Conservation (phyloP, 106 monocot species). For the Posidonia australis region DNA sequence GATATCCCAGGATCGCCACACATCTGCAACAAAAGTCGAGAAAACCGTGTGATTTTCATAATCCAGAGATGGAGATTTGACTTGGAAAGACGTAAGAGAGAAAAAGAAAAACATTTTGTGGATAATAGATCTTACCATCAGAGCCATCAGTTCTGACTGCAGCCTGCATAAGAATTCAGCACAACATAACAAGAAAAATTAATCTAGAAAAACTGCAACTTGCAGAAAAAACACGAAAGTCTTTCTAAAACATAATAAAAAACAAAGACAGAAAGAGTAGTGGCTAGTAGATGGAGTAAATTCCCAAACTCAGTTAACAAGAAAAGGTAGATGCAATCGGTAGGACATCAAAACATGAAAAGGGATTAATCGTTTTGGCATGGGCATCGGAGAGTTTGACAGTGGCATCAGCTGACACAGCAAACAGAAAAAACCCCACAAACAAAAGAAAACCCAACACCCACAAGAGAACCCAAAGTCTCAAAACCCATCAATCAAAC, state of each 20-base stretch:
- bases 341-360: no score
- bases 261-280: no score
- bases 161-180: constrained; percentile 31
- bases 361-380: no score
- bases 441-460: background rate
- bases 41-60: no score
- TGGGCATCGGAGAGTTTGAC: no score
- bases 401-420: background rate
- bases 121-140: constrained; percentile 53
- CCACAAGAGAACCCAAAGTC: background rate
- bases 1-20: constrained; percentile 87
- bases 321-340: no score
- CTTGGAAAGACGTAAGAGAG: background rate
- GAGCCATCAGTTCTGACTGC: constrained; percentile 87
- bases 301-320: no score
- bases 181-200: background rate
- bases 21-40: constrained; percentile 40
- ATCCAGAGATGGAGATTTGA: no score
- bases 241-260: no score
- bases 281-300: no score
- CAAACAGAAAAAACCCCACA: background rate
- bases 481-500: background rate
- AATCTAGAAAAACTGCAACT: no score
- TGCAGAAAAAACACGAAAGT: no score
- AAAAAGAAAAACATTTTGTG: background rate